Evolutionary conservation across 257 asterid species (phyloP), one percentile per base, ranked within the genome.

Genomic region (Prunella vulgaris): DNA sequence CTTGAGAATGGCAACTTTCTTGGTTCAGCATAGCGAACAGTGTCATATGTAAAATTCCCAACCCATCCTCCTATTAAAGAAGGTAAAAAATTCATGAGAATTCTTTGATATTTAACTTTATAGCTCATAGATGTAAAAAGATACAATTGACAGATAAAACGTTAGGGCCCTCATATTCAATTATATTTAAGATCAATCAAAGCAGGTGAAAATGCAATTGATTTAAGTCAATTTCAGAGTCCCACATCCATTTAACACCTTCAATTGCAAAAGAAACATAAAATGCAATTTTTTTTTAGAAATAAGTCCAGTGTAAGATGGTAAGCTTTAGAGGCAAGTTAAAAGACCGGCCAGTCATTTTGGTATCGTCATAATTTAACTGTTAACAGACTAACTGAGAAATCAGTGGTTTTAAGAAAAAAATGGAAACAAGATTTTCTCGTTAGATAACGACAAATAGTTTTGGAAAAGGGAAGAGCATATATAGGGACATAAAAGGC

Each of bases 21-120:
- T 76, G 76, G 84, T 79, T 87, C 98, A 1, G 68, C 69, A 69
- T 85, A 93, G 12, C 98, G 92, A 72, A 88, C 96, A 1, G 97
- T 88, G 64, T 93, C 98, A 17, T 93, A 93, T 14, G 98, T 90
- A 77, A 93, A 90, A 74, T 83, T 88, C 4, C 98, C 98, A 70
- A 90, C 92, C 98, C 98, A 93, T 71, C 98, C 96, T 79, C 98
- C 98, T 90, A 84, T 72, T 59, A 70, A 72, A 52, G 53, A 64
- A 54, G 22, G 40, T 7, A 48, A 17, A 3, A 24, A 38, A 58
- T 57, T 18, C 12, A 9, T 77, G 67, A 49, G 56, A 62, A 60
- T 64, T 33, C 44, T 42, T 60, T 20, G 3, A 58, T 42, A 74
- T 62, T 22, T 9, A 37, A 37, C 9, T 49, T 38, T 66, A 13